Conservation (phyloP, 371 early-diverging fungal species). For the Rhizopus arrhizus region DNA sequence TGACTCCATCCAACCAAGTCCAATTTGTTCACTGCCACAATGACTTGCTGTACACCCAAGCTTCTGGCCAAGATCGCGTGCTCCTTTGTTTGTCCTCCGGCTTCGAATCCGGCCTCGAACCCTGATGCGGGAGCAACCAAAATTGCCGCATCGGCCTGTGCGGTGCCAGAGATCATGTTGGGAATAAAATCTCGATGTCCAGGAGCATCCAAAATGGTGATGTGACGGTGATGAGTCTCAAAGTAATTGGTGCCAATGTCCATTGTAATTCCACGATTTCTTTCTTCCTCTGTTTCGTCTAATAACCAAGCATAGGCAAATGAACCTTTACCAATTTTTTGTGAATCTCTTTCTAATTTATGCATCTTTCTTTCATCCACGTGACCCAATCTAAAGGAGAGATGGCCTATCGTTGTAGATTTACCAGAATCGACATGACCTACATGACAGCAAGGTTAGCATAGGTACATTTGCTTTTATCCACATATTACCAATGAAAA, state of each 20-base stretch:
- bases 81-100: slow-evolving; percentile 97
- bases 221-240: slow-evolving; percentile 76
- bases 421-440: slow-evolving; percentile 99
- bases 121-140: slow-evolving; percentile 94
- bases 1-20: slow-evolving; percentile 84
- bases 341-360: slow-evolving; percentile 92
- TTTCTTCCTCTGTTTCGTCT: slow-evolving; percentile 93
- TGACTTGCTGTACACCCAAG: slow-evolving; percentile 85
- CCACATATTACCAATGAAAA: slow-evolving; percentile 71
- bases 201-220: slow-evolving; percentile 95
- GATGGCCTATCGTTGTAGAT: slow-evolving; percentile 97
- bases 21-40: slow-evolving; percentile 93
- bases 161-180: slow-evolving; percentile 99
- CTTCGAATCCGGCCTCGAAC: slow-evolving; percentile 98
- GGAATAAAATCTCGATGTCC: slow-evolving; percentile 99
- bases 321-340: slow-evolving; percentile 89
- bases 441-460: slow-evolving; percentile 15
- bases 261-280: slow-evolving; percentile 93
- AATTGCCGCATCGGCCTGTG: slow-evolving; percentile 96
- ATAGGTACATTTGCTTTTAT: neutral
- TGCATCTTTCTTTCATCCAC: slow-evolving; percentile 89
- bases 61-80: slow-evolving; percentile 88
- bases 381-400: slow-evolving; percentile 86
- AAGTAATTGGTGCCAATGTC: slow-evolving; percentile 93
- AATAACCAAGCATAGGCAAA: slow-evolving; percentile 97